Evolutionary conservation across 163 green algal genomes (phyloP).

Genomic region (Scenedesmus sp.): DNA sequence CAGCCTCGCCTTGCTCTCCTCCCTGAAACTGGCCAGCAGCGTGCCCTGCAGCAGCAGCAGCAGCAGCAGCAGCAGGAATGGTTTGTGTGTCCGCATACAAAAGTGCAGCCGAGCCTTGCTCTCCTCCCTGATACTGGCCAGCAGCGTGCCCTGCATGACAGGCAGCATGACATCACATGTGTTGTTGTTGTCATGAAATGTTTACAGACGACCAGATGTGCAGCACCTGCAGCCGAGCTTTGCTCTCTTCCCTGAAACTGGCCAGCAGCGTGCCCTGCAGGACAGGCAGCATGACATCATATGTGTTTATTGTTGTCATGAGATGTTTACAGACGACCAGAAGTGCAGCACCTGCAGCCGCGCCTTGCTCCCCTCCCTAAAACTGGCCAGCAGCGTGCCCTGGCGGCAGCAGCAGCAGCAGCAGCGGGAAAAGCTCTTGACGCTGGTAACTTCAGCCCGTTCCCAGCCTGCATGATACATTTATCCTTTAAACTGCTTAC

Average conservation of each 20-base stretch:
- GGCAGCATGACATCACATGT: background rate
- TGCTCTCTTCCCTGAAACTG: slow-evolving; percentile 77
- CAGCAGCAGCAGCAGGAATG: background rate
- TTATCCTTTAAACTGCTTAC: slow-evolving; percentile 43
- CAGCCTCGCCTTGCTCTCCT: slow-evolving; percentile 78
- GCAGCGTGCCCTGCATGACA: background rate
- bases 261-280: slow-evolving; percentile 45
- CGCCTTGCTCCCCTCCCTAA: slow-evolving; percentile 76
- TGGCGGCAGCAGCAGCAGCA: background rate
- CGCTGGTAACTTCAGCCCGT: too few species aligned
- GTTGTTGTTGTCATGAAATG: background rate
- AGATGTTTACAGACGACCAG: background rate
- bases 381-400: slow-evolving; percentile 55
- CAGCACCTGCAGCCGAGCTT: slow-evolving; percentile 81
- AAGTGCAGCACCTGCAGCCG: slow-evolving; percentile 53
- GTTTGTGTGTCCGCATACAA: too few species aligned
- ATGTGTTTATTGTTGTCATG: background rate
- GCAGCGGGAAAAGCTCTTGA: background rate
- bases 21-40: slow-evolving; percentile 61
- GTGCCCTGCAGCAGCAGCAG: slow-evolving; percentile 39
- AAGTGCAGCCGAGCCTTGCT: slow-evolving; percentile 63
- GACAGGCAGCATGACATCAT: background rate
- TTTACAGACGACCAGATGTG: slow-evolving; percentile 37
- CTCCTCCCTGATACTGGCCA: slow-evolving; percentile 76
- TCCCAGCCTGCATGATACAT: too few species aligned